Evolutionary conservation across 1,139 yeast genomes (phyloP), one percentile per base, ranked within the genome.

Genomic region (Pichia sp.): DNA sequence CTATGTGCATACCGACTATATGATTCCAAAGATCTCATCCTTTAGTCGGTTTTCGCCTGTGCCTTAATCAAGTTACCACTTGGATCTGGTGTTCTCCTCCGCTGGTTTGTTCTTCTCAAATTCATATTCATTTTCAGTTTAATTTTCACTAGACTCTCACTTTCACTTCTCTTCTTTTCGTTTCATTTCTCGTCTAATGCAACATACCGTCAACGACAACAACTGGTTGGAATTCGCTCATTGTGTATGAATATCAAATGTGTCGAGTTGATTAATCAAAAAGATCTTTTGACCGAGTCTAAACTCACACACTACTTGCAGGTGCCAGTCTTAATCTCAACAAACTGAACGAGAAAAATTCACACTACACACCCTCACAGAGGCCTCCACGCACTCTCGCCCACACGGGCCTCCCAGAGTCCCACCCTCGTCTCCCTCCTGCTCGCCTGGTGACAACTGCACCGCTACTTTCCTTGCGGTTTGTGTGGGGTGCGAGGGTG

Each of bases 201-300:
- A 51, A 77, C 82, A 71, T 78, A 78, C 95, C 96, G 81, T 88
- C 96, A 83, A 88, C 85, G 78, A 90, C 96, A 82, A 90, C 89
- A 82, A 90, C 96, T 80, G 95, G 92, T 82, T 89, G 95, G 78
- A 85, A 89, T 76, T 88, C 82, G 81, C 93, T 87, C 96, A 88
- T 89, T 70, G 75, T 62, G 56, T 46, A 32, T 53, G 53, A 48
- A 34, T 50, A 49, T 47, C 47, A 55, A 54, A 52, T 49, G 44
- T 44, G 53, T 46, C 48, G 47, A 49, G 42, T 45, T 46, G 48
- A 36, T 31, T 42, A 49, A 49, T 48, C 42, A 41, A 43, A 38
- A 8, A 50, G 38, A 19, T 41, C 16, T 53, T 48, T 44, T 13
- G n/a, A 42, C 4, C 16, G 7, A 19, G 23, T 29, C 42, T n/a